Percentiles rank a stretch among this genome's conserved stretches.
phyloP scores from a whole-genome alignment of 805 yeast species.

The Candida khao-thaluensis region DNA sequence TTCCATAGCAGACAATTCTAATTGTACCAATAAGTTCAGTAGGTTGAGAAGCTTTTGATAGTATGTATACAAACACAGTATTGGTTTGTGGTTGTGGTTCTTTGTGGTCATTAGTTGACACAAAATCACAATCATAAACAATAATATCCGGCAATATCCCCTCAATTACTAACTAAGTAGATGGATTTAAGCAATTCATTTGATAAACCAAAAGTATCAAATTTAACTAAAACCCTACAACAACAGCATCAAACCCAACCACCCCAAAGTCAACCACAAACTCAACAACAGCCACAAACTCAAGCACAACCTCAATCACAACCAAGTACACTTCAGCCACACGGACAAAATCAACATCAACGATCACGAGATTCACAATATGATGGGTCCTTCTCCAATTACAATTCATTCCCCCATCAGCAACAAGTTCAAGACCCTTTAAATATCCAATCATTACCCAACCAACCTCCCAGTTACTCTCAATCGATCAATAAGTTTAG shows the following conservation, averaged over 20 bases:
- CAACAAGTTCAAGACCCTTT: neutral
- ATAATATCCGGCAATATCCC: too few species aligned
- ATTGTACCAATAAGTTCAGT: too few species aligned
- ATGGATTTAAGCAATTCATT: slow-evolving; percentile 11
- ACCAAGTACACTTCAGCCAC: neutral
- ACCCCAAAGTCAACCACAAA: slow-evolving; percentile 1
- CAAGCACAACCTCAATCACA: slow-evolving; percentile 3
- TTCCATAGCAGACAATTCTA: too few species aligned
- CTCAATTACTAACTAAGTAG: slow-evolving; percentile 2
- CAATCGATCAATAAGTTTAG: slow-evolving; percentile 8
- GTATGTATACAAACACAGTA: too few species aligned
- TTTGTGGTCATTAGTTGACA: too few species aligned
- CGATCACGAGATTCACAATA: neutral
- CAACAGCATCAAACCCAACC: slow-evolving; percentile 5
- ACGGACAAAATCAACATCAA: neutral
- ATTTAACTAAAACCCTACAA: slow-evolving; percentile 32
- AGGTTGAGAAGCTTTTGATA: too few species aligned
- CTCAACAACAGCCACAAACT: neutral
- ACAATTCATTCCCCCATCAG: slow-evolving; percentile 4
- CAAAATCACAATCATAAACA: too few species aligned
- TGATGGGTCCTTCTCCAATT: slow-evolving; percentile 4
- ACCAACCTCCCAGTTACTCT: slow-evolving; percentile 15
- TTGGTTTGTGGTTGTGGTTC: too few species aligned
- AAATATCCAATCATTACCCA: slow-evolving; percentile 13
- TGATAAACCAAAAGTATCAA: slow-evolving; percentile 21